Base-by-base conservation (phyloP, 2,329 filamentous ascomycete genomes). In the Colletotrichum sansevieriae region DNA sequence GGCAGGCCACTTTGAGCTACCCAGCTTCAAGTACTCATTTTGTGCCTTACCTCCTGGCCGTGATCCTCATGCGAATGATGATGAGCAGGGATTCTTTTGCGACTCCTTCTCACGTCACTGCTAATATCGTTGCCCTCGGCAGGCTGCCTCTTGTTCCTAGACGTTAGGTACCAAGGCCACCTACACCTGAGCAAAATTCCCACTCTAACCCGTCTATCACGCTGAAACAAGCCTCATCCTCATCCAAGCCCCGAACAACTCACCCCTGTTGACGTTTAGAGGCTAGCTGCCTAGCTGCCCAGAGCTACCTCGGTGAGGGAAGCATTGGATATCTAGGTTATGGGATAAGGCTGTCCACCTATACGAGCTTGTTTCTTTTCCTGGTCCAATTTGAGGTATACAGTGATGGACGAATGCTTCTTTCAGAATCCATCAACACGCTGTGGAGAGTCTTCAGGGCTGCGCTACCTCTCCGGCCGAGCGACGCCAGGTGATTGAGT, bases 151-250 rank as follows among this genome's bases (percentile, higher is more conserved):
- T 4, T 9, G 12, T 11, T 37, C 10, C 29, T 37, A 12, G 20
- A 22, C 4, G 7, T 18, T 20, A 18, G 35, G 52, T 56, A 56
- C 41, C 25, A n/a, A 41, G 35, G 46, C 44, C 37, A 57, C 52
- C 46, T 29, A 43, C 47, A 33, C 22, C 44, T 35, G n/a, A 60
- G 49, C 6, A 35, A 33, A 55, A 7, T 61, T 61, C n/a, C 54
- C 18, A 13, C 49, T 18, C 25, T 60, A 10, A 15, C 35, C 37
- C 49, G 47, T 46, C 65, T 52, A 47, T 65, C 46, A 56, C 55
- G 60, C 62, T 68, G 65, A 68, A 68, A 68, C 65, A 46, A 68
- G 62, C 62, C 56, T 65, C 61, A 68, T 35, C 61, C 55, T 65
- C 55, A 54, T 41, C 46, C 37, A 60, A 20, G 39, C 52, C 41